phyloP scores from a whole-genome alignment of 495 filamentous ascomycete genomes.

The Podospora bellae-mahoneyi region DNA sequence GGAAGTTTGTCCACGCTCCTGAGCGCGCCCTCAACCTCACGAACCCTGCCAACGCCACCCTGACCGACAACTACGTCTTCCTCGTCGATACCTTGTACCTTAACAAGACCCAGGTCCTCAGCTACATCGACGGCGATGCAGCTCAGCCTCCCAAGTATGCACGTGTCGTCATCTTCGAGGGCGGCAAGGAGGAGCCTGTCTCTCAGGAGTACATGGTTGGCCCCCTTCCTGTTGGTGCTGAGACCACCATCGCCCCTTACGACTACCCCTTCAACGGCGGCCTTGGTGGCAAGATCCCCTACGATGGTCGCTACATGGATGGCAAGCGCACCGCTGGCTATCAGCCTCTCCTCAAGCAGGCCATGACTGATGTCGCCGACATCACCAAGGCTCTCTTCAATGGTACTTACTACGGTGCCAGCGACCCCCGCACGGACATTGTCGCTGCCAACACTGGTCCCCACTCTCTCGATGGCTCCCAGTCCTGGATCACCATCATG shows the following conservation, averaged over 20 bases:
- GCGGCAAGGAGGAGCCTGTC: slow-evolving; percentile 44
- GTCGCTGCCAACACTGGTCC: slow-evolving; percentile 28
- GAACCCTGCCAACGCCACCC: slow-evolving; percentile 19
- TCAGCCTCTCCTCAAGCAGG: slow-evolving; percentile 29
- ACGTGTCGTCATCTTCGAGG: slow-evolving; percentile 44
- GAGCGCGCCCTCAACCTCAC: slow-evolving; percentile 33
- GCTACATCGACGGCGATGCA: slow-evolving; percentile 44
- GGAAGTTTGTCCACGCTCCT: slow-evolving; percentile 32
- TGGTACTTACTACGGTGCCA: slow-evolving; percentile 33
- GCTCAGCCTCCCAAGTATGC: slow-evolving; percentile 46
- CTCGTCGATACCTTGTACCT: slow-evolving; percentile 49
- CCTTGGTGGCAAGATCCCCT: slow-evolving; percentile 33
- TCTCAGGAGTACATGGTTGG: slow-evolving; percentile 50
- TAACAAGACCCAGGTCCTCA: slow-evolving; percentile 51
- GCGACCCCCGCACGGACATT: slow-evolving; percentile 32
- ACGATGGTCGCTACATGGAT: slow-evolving; percentile 37
- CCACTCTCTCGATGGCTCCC: slow-evolving; percentile 34
- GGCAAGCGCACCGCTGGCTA: slow-evolving; percentile 26
- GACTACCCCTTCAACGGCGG: slow-evolving; percentile 47
- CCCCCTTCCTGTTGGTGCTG: slow-evolving; percentile 43
- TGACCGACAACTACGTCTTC: slow-evolving; percentile 38
- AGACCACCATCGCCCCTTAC: slow-evolving; percentile 40
- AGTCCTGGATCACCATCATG: slow-evolving; percentile 32
- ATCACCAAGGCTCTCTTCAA: slow-evolving; percentile 37
- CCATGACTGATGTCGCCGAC: slow-evolving; percentile 37